Evolutionary conservation across 192 early-diverging fungal species (phyloP), one percentile per base, ranked within the genome.

Genomic region (Entophlyctis luteolus): DNA sequence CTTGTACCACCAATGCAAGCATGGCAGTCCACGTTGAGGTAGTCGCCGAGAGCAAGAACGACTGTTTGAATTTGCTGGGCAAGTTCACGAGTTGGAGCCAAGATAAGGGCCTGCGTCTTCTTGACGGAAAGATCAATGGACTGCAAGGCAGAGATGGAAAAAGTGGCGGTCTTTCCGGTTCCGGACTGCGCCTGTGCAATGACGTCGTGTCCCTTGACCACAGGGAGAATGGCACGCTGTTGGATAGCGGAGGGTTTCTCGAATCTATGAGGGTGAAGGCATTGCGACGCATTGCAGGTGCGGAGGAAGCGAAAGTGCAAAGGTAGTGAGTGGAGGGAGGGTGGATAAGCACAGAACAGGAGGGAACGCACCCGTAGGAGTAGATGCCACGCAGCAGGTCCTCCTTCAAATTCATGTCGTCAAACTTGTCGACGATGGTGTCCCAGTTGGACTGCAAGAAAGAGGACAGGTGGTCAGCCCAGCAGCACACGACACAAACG

Each of bases 151-250:
- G 95, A 94, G 77, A 99, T 97, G 69, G 95, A 98, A 89, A 98
- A 99, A 63, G 97, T 99, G 70, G 96, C 96, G 62, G 95, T 98
- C 84, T 99, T 99, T 77, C 96, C 97, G 72, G 96, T 98, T 86
- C 97, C 97, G 57, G 96, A 97, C 85, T 99, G 96, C 33, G 97
- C 97, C 86, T 99, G 97, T 55, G 97, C 97, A 84, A 99, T 99
- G 59, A 99, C 96, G 83, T 99, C 97, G 78, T 86, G 90, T 48
- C 86, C 89, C 84, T 92, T 94, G 65, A 98, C 81, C 53, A 99
- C 90, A 56, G 96, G 96, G 55, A 49, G 49, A 65, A 97, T 98
- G 39, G 94, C 94, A 78, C 96, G 88, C 78, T 98, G 96, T 77
- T 98, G 96, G 81, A 98, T 98, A 58, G 96, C 93, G 2, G 94